Evolutionary conservation across 305 asterid genomes (phyloP).

Genomic region (Solanum hybrid): DNA sequence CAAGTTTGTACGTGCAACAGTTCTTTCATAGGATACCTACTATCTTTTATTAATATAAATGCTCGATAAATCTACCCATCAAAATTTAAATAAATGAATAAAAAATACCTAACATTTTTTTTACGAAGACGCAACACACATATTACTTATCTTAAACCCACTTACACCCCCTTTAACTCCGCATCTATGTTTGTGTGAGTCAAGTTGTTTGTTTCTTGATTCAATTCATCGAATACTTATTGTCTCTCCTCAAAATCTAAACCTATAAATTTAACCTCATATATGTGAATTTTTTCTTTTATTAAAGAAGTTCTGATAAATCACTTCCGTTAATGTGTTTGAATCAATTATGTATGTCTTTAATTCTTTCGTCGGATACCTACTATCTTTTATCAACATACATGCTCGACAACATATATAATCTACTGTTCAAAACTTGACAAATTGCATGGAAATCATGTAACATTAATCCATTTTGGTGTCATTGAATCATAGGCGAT

Average conservation of each 20-base stretch:
- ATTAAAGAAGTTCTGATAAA: neutral
- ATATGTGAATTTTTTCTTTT: neutral
- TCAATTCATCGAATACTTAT: neutral
- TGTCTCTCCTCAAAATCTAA: neutral
- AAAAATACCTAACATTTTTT: neutral
- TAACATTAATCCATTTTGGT: neutral
- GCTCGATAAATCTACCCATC: neutral
- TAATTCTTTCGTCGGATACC: neutral
- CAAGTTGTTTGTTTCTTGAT: neutral
- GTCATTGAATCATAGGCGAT: neutral
- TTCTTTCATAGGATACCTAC: neutral
- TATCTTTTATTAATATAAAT: neutral
- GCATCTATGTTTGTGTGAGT: neutral
- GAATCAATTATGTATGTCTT: neutral
- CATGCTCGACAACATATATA: neutral
- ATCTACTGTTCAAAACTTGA: neutral
- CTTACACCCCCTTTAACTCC: neutral
- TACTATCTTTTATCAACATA: neutral
- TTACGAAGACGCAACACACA: neutral
- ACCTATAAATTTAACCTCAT: neutral
- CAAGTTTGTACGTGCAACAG: neutral
- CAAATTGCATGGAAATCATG: neutral
- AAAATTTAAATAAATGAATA: neutral
- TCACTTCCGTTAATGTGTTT: neutral
- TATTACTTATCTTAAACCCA: neutral